Base-by-base conservation (phyloP, 2,329 filamentous ascomycete species). In the Trichoderma sp. region DNA sequence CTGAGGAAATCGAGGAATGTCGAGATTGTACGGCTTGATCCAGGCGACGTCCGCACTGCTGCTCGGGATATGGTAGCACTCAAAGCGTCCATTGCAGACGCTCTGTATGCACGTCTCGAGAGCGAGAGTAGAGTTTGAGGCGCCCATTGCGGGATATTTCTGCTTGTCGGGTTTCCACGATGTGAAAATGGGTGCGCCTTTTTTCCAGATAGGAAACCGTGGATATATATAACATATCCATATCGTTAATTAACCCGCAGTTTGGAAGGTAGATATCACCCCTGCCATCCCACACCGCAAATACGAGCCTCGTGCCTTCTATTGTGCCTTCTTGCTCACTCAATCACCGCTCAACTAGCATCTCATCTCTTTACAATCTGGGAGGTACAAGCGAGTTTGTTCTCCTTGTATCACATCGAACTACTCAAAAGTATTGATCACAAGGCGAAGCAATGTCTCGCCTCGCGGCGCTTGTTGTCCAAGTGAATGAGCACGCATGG, bases 1-100 rank as follows among this genome's bases (percentile, higher is more conserved):
- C 9, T 85, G 83, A 0, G 91, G 91, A 6, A 82, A 86, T 29
- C 89, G 85, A 2, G 83, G 80, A 21, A 87, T 80, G 50, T 87
- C 88, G 74, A 90, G 85, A 75, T 91, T 91, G 82, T 88, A 90
- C 1, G 86, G 84, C 78, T 86, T 86, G 45, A 87, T 88, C 89
- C 89, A 90, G 8, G 67, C 41, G 9, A 33, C 16, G 11, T 65
- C 60, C 0, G 53, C 33, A 6, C 45, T 62, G 18, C 21, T 56
- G n/a, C 11, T 24, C 2, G 74, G 67, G 2, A 75, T 18, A 27
- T 64, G 60, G 16, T 75, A 75, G 77, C 89, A 90, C 77, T 81
- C 80, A 18, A 77, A 76, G 56, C 86, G 85, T 71, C 85, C 85
- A 35, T 82, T 82, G 79, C 88, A 90, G 76, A 90, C 83, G 27